Evolutionary conservation across 768 basidiomycete genomes (phyloP), one percentile per base, ranked within the genome.

Genomic region (Porphyrellus cyaneotinctus): DNA sequence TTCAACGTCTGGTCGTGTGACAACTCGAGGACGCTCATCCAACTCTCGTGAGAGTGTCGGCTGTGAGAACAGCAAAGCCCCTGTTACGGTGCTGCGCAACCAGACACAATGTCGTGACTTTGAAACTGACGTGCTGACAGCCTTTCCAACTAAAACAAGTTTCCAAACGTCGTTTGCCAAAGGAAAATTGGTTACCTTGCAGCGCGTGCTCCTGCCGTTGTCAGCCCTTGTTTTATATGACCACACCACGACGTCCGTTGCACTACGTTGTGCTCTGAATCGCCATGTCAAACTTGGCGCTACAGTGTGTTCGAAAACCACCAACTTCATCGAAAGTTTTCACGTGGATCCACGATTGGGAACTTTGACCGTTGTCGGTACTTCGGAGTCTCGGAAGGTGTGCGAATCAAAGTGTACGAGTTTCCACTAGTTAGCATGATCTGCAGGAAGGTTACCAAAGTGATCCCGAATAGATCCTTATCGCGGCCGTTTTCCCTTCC

Each of bases 381-480:
- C 15, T 6, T 33, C 7, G 12, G 11, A 33, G 6, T 13, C 32
- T 33, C 32, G 22, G 48, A 39, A 13, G 20, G 18, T 33, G 23
- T 44, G 51, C 22, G 28, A 33, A 51, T 30, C 15, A 5, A 12
- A 26, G 14, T 14, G 6, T 18, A n/a, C 36, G 13, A 33, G 41
- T 26, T 26, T 28, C 13, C 22, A 24, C 24, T 15, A 9, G 23
- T 26, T 20, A 14, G 17, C 46, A 62, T 60, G 59, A 39, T 51
- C 43, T 42, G 39, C 43, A 7, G 17, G 1, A 50, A 42, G 36
- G 45, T 33, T 15, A 15, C 39, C 14, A 55, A 35, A 53, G 37
- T 22, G 20, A 33, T 45, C 24, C 41, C 43, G 26, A 50, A 50
- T 42, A 59, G 52, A 50, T 50, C 48, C 33, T 50, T 56, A 52